Evolutionary conservation across 768 basidiomycete genomes (phyloP), one percentile per base, ranked within the genome.

Genomic region (Amanita fuliginea): DNA sequence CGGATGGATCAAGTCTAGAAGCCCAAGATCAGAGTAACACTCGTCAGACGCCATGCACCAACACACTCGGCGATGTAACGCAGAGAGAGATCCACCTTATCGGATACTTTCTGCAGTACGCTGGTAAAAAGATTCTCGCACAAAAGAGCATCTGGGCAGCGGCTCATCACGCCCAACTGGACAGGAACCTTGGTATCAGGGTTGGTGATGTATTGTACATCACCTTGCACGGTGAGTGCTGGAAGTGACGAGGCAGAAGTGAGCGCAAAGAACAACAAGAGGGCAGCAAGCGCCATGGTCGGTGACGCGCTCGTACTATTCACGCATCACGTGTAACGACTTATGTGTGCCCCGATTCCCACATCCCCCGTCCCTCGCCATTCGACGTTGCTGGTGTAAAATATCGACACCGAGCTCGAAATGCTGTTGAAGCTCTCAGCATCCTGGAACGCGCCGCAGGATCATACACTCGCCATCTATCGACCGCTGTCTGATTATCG

Each of bases 81-180:
- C 46, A 93, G 62, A 2, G 75, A 74, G 6, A 94, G 59, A 53
- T 86, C 71, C 40, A 93, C 68, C 64, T 85, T 86, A 54, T 75
- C 67, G 3, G 64, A 63, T 1, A 85, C 83, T 46, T 73, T 70
- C 42, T 73, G 65, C 19, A 91, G 63, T 26, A 92, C 87, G 18
- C 75, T 66, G 59, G 89, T 77, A 63, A 92, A 88, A 0, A 85
- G 69, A 4, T 73, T 66, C 63, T 95, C 92, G 60, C 90, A 93
- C 10, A 86, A 56, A 33, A 88, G 61, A 36, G 92, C 90, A 59
- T 95, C 91, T 0, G 90, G 88, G 60, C 91, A 74, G 42, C 67
- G 68, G 58, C 73, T 76, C 73, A 76, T 75, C 22, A 77, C 75
- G 1, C 73, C 75, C 4, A 77, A 62, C 48, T 72, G 68, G 7